A percentile compares a stretch with the other conserved stretches of the same genome.
Evolutionary conservation across 768 basidiomycete genomes (phyloP).

Genomic region (Xerocomus potaroensis): DNA sequence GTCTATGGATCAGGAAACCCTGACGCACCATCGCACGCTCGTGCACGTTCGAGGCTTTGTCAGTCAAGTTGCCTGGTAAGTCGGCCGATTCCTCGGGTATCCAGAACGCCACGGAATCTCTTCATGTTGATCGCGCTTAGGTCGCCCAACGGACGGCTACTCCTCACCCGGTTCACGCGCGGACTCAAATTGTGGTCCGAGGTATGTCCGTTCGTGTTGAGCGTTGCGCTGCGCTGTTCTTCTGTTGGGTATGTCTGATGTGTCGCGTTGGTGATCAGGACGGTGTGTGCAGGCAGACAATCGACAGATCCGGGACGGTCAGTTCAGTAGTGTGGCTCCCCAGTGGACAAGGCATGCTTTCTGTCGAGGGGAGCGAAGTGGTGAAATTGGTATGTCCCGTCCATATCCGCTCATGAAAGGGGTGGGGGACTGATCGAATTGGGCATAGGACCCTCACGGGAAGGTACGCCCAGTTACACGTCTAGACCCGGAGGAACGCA

Average conservation of each 20-base stretch:
- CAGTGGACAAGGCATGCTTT: conserved; percentile 43
- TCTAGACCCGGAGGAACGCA: not conserved
- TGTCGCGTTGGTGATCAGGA: conserved; percentile 29
- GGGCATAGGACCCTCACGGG: conserved; percentile 38
- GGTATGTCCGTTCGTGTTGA: conserved; percentile 22
- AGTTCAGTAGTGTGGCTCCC: conserved; percentile 50
- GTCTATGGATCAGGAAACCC: conserved; percentile 34
- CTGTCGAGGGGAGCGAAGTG: conserved; percentile 46
- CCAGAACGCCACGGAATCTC: no score
- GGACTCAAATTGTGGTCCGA: conserved; percentile 52
- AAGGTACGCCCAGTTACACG: conserved; percentile 22
- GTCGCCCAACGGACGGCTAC: conserved; percentile 43
- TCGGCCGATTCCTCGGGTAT: no score
- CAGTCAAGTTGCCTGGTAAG: conserved; percentile 50
- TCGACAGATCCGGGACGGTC: conserved; percentile 41
- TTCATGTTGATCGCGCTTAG: no score
- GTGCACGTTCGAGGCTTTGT: conserved; percentile 50
- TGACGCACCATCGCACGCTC: conserved; percentile 40
- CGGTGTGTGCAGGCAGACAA: conserved; percentile 46
- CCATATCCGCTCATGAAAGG: no score
- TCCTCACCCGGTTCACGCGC: conserved; percentile 46
- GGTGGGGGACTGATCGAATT: not conserved
- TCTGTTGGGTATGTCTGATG: not conserved
- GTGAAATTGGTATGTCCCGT: conserved; percentile 37
- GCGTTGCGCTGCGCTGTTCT: no score